A percentile compares a stretch with the other conserved stretches of the same genome.
Evolutionary conservation across 257 asterid genomes (phyloP).

Genomic region (Capsicum rhomboideum): DNA sequence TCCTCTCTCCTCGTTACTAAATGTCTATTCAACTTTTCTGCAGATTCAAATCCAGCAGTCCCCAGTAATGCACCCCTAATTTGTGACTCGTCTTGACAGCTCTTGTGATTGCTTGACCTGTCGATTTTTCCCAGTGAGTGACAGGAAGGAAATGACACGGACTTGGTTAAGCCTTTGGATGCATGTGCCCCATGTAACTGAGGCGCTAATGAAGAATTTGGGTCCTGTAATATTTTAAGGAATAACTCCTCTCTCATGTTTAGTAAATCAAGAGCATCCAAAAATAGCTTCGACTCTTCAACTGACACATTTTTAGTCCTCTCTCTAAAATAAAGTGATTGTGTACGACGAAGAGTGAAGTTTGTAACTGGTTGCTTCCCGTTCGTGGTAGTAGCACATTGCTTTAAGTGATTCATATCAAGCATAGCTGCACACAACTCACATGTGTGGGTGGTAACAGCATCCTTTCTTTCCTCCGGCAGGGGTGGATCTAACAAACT

Average conservation of each 20-base stretch:
- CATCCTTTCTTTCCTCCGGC: slow-evolving; percentile 8
- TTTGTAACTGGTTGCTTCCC: slow-evolving; percentile 32
- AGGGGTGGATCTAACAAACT: slow-evolving; percentile 14
- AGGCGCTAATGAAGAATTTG: slow-evolving; percentile 33
- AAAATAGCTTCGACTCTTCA: slow-evolving; percentile 62
- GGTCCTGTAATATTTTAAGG: slow-evolving; percentile 59
- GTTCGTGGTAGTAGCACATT: slow-evolving; percentile 22
- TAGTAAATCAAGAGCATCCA: slow-evolving; percentile 69
- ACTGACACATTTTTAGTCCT: slow-evolving; percentile 32
- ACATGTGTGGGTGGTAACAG: slow-evolving; percentile 1
- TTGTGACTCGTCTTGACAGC: background rate
- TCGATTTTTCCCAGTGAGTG: slow-evolving; percentile 11
- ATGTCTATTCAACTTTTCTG: slow-evolving; percentile 1
- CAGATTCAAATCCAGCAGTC: background rate
- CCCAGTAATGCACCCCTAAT: background rate
- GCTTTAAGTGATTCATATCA: slow-evolving; percentile 34
- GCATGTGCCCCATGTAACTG: slow-evolving; percentile 39
- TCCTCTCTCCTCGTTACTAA: background rate
- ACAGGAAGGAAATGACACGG: slow-evolving; percentile 46
- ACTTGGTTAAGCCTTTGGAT: slow-evolving; percentile 45
- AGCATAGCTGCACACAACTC: slow-evolving; percentile 23
- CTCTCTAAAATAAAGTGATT: slow-evolving; percentile 37
- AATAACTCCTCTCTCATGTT: slow-evolving; percentile 69
- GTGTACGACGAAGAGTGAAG: slow-evolving; percentile 42
- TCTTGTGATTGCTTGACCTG: background rate